phyloP scores from a whole-genome alignment of 2,329 filamentous ascomycete genomes.

The Rutstroemia sp. region DNA sequence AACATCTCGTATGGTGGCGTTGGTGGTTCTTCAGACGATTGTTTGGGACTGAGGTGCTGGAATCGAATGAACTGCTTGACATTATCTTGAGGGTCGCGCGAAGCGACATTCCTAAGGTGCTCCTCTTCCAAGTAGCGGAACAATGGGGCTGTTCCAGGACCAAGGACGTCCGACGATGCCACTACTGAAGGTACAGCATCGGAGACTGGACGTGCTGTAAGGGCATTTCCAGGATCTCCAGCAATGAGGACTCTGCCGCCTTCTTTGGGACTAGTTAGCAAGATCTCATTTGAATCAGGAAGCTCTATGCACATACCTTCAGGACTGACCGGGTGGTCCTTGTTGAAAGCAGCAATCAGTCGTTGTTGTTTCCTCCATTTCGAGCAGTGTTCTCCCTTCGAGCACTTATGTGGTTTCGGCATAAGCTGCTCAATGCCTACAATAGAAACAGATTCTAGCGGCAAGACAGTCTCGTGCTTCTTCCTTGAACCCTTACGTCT shows the following conservation, averaged over 20 bases:
- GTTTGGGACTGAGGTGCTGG: conserved; percentile 55
- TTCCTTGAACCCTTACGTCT: conserved; percentile 23
- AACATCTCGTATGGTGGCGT: conserved; percentile 64
- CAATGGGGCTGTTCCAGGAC: conserved; percentile 56
- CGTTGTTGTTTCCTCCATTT: conserved; percentile 78
- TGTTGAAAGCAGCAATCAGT: conserved; percentile 65
- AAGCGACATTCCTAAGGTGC: conserved; percentile 59
- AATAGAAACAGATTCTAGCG: conserved; percentile 79
- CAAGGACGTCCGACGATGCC: conserved; percentile 85
- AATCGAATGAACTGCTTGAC: conserved; percentile 86
- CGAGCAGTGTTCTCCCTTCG: conserved; percentile 77
- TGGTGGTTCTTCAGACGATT: conserved; percentile 49
- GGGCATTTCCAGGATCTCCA: conserved; percentile 71
- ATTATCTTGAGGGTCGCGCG: conserved; percentile 81
- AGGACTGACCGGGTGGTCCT: conserved; percentile 61
- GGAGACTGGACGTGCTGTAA: conserved; percentile 62
- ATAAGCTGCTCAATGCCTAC: conserved; percentile 86
- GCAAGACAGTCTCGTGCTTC: conserved; percentile 57
- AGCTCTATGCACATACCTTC: conserved; percentile 20
- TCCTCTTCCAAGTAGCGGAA: conserved; percentile 68
- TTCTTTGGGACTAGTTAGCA: conserved; percentile 27
- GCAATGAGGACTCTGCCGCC: conserved; percentile 68
- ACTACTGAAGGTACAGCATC: conserved; percentile 75
- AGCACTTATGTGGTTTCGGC: conserved; percentile 76
- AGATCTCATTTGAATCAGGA: not conserved